Percentiles rank a stretch among this genome's conserved stretches.
phyloP scores from a whole-genome alignment of 2,329 filamentous ascomycete genomes.

The Rosellinia necatrix region DNA sequence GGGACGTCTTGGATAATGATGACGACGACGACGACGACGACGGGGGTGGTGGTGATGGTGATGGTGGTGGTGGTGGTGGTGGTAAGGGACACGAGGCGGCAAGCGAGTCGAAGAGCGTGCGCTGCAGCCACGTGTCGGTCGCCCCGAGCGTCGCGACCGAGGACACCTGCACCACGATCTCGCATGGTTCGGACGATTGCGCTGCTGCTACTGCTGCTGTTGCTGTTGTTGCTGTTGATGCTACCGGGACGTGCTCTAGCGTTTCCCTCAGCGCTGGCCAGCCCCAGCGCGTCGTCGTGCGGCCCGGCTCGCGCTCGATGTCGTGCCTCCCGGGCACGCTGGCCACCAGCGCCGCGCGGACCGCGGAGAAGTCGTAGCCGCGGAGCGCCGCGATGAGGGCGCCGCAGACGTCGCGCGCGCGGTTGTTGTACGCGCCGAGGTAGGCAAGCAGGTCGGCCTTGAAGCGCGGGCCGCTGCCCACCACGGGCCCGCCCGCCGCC shows the following conservation, averaged over 20 bases:
- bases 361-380: slow-evolving; percentile 69
- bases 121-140: slow-evolving; percentile 72
- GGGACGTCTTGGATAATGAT: slow-evolving; percentile 13
- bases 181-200: slow-evolving; percentile 44
- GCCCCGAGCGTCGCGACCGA: slow-evolving; percentile 80
- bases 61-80: slow-evolving; percentile 10
- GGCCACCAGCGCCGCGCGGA: slow-evolving; percentile 75
- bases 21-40: too few species aligned
- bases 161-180: slow-evolving; percentile 70
- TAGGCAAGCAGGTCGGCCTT: slow-evolving; percentile 78
- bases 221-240: too few species aligned
- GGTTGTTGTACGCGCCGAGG: slow-evolving; percentile 70
- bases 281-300: slow-evolving; percentile 73
- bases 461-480: slow-evolving; percentile 72
- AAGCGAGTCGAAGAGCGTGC: slow-evolving; percentile 62
- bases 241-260: slow-evolving; percentile 59
- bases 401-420: slow-evolving; percentile 56
- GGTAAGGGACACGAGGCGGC: slow-evolving; percentile 33
- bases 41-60: not conserved
- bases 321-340: slow-evolving; percentile 75
- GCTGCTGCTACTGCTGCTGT: too few species aligned
- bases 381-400: slow-evolving; percentile 61
- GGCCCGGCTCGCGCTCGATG: slow-evolving; percentile 48
- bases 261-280: slow-evolving; percentile 71
- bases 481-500: slow-evolving; percentile 45